Conservation (phyloP, 768 basidiomycete genomes). For the Fibroporia radiculosa region DNA sequence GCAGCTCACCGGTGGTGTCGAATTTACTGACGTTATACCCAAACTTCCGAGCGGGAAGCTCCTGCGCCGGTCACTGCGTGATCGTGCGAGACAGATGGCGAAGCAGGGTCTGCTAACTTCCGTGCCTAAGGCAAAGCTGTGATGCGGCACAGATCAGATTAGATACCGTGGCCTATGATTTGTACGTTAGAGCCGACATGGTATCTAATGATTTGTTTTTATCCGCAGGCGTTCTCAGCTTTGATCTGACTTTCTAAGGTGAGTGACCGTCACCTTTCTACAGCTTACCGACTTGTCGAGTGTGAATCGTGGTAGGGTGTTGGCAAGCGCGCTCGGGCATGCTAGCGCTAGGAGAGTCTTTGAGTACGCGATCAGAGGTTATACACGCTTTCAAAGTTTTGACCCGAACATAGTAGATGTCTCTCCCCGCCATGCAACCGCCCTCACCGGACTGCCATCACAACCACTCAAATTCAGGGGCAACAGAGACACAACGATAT, state of each 20-base stretch:
- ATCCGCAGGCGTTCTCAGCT: too few species aligned
- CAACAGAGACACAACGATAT: constrained; percentile 42
- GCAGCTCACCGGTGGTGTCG: constrained; percentile 28
- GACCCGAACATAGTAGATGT: neutral
- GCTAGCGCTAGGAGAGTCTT: too few species aligned
- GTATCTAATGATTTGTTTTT: too few species aligned
- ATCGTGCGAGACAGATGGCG: constrained; percentile 18
- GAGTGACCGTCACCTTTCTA: too few species aligned
- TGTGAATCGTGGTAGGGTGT: too few species aligned
- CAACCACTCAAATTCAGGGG: constrained; percentile 50
- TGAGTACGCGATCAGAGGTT: neutral
- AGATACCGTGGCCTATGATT: too few species aligned
- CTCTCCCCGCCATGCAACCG: constrained; percentile 44
- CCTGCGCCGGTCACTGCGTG: constrained; percentile 22
- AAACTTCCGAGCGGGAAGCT: constrained; percentile 27
- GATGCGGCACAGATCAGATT: too few species aligned
- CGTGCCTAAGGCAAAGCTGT: constrained; percentile 12
- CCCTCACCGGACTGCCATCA: constrained; percentile 69
- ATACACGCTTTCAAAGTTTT: neutral
- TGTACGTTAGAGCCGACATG: too few species aligned
- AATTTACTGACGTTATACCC: constrained; percentile 31
- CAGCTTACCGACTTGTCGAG: too few species aligned
- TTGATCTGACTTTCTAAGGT: too few species aligned
- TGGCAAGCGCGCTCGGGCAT: too few species aligned
- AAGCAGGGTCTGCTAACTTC: constrained; percentile 2